Evolutionary conservation across 371 early-diverging fungal species (phyloP), one percentile per base, ranked within the genome.

Genomic region (Lichtheimia ornata): DNA sequence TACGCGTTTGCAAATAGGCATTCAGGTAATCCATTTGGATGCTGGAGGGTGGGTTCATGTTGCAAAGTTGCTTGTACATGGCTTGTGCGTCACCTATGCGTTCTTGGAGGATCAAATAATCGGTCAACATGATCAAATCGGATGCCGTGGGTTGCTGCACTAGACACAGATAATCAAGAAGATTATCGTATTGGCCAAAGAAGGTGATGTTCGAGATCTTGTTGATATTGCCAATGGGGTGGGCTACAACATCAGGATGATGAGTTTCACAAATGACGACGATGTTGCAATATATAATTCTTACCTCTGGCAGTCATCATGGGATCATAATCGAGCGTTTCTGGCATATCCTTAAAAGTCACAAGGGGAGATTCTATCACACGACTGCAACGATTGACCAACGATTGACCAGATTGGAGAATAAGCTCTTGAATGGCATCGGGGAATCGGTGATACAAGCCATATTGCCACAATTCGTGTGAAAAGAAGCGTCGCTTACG

Each of bases 21-120:
- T 67, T 62, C 13, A 84, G 58, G 56, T 87, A 87, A 58, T 85
- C 86, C 5, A 67, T 58, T 61, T 87, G 87, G 4, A 85, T 65
- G 15, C 20, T 28, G 13, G 6, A 9, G 5, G 27, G 28, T 18
- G 62, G 50, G 14, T 47, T 20, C 59, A 56, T 44, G 22, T 47
- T 7, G 18, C 42, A 15, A 2, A n/a, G 52, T 53, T 53, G 35
- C 24, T 22, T 50, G 53, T 28, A 64, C 0, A 3, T 35, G 43
- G 45, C 25, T 65, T 63, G 65, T 24, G 83, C 85, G 43, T 86
- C 87, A 14, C 67, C 63, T 57, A 84, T 71, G 13, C 85, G 74
- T 12, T 85, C 87, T 72, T 86, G 87, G 9, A 79, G 63, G 13
- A 85, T 13, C 18, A 85, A 63, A 49, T 85, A 85, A 0, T 76